These are phyloP conservation scores for Vicia faba DNA, from an alignment of 306 rosid species.

Conservation along the genomic window DNA sequence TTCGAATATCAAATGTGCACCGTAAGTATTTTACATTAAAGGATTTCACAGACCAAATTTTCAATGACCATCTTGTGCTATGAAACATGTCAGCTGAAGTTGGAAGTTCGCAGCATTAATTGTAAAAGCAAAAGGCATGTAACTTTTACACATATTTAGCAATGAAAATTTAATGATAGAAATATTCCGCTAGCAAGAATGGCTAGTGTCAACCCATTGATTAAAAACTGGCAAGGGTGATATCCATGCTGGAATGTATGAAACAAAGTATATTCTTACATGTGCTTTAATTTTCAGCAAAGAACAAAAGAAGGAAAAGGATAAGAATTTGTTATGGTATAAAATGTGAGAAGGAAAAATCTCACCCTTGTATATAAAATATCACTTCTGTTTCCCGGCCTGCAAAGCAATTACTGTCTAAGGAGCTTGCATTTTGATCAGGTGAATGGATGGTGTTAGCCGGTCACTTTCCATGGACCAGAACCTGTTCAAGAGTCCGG, in stretches of 20 bases:
- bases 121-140: too few species aligned
- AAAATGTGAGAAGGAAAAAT: constrained; percentile 12
- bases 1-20: too few species aligned
- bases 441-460: constrained; percentile 29
- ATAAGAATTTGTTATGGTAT: not conserved
- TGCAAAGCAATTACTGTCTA: constrained; percentile 16
- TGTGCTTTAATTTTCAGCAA: constrained; percentile 36
- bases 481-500: constrained; percentile 17
- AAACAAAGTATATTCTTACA: constrained; percentile 30
- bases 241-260: not conserved
- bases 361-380: constrained; percentile 33
- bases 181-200: constrained; percentile 22
- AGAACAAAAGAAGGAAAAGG: constrained; percentile 15
- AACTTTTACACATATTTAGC: constrained; percentile 25
- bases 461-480: not conserved
- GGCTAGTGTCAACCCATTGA: constrained; percentile 35
- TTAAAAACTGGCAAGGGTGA: constrained; percentile 31
- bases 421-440: constrained; percentile 29
- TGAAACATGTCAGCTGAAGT: too few species aligned
- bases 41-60: too few species aligned
- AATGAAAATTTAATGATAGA: constrained; percentile 31
- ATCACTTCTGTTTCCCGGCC: constrained; percentile 19
- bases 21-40: too few species aligned
- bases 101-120: too few species aligned
- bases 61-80: too few species aligned